Base-by-base conservation (phyloP, 1,284 basidiomycete genomes). In the Heterobasidion irregulare region DNA sequence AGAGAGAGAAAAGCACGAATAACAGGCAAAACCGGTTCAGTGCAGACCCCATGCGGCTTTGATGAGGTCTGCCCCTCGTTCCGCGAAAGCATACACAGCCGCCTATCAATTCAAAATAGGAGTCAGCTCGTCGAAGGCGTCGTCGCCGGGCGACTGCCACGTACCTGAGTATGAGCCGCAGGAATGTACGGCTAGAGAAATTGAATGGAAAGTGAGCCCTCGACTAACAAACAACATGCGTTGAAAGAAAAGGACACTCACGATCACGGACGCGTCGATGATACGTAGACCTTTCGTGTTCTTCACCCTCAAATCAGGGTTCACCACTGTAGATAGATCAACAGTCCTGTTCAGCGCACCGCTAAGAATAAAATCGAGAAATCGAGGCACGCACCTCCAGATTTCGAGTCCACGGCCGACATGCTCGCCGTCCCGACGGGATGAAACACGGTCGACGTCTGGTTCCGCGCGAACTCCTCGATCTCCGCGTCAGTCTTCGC, bases 401-500 rank as follows among this genome's bases (percentile, higher is more conserved):
- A 9, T 18, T 35, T 18, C 50, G 49, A 50, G 51, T n/a, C 34
- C 51, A 5, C 8, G 8, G 26, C 8, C 18, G 43, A 18, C 52
- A 53, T 53, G 41, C 26, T 15, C 16, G 43, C 41, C n/a, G 52
- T 34, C 18, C 19, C 16, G 19, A 35, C 35, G 10, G 52, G 52
- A 36, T 53, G 52, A 36, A 36, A 53, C 26, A 53, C 52, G 12
- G 52, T 46, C 6, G 52, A 35, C 18, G 53, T 53, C 33, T 2
- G 36, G 47, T 10, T 61, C 56, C 18, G 53, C 56, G 52, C 56
- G 36, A 56, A 63, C 16, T 48, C 56, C 7, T 56, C 58, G 43
- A 65, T 46, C 48, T 59, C 47, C 2, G n/a, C 62, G 52, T 65
- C 64, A 2, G 60, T 58, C 15, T 12, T 59, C 12, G 61, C 59